phyloP scores from a whole-genome alignment of 2,329 filamentous ascomycete genomes.

The Nemania diffusa region DNA sequence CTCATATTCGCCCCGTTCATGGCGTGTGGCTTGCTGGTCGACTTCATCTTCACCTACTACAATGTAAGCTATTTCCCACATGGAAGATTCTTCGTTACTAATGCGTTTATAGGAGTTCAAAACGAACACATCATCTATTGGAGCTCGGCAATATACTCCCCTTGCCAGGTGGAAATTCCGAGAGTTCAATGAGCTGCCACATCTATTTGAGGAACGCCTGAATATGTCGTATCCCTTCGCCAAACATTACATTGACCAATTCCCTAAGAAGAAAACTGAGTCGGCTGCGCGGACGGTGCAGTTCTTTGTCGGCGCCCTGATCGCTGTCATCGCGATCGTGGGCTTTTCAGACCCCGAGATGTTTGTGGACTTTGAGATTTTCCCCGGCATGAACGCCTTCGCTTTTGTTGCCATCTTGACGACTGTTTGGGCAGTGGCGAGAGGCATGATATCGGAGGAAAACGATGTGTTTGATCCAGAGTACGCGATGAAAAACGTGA shows the following conservation, averaged over 20 bases:
- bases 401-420: slow-evolving; percentile 90
- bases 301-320: slow-evolving; percentile 87
- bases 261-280: slow-evolving; percentile 93
- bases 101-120: slow-evolving; percentile 81
- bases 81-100: slow-evolving; percentile 24
- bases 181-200: slow-evolving; percentile 95
- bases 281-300: slow-evolving; percentile 85
- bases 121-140: slow-evolving; percentile 87
- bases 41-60: slow-evolving; percentile 96
- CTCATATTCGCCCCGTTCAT: slow-evolving; percentile 88
- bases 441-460: slow-evolving; percentile 87
- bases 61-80: slow-evolving; percentile 66
- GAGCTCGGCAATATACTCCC: slow-evolving; percentile 90
- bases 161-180: slow-evolving; percentile 98
- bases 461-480: slow-evolving; percentile 92
- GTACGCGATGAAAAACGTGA: slow-evolving; percentile 86
- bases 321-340: slow-evolving; percentile 83
- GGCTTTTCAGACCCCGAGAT: slow-evolving; percentile 91
- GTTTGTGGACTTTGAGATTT: slow-evolving; percentile 92
- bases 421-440: slow-evolving; percentile 82
- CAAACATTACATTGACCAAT: slow-evolving; percentile 91
- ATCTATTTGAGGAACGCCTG: slow-evolving; percentile 87
- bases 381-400: slow-evolving; percentile 84
- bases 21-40: slow-evolving; percentile 84
- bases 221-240: slow-evolving; percentile 97